phyloP scores from a whole-genome alignment of 2,329 filamentous ascomycete genomes.

The Magnaporthiopsis incrustans region DNA sequence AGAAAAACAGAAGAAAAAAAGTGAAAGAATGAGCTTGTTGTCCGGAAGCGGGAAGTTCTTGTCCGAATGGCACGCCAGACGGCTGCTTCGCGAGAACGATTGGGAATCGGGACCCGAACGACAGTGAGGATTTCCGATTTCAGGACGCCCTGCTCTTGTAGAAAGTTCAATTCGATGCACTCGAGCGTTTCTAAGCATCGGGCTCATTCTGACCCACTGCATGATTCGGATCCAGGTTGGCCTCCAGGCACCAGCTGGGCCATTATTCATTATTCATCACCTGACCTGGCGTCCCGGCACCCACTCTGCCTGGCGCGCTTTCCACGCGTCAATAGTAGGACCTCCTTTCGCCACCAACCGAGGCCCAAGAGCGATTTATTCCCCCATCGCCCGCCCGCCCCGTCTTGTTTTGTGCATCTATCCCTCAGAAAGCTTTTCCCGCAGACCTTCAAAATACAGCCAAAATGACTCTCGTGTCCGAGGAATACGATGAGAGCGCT shows the following conservation, averaged over 20 bases:
- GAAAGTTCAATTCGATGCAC: no score
- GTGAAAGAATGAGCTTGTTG: background rate
- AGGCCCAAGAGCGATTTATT: background rate
- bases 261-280: background rate
- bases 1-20: no score
- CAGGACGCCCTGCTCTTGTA: background rate
- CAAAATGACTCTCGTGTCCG: conserved; percentile 36
- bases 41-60: background rate
- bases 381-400: background rate
- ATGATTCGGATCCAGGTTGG: no score
- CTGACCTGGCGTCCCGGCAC: conserved; percentile 2
- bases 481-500: conserved; percentile 61
- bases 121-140: background rate
- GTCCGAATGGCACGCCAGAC: background rate
- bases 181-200: no score
- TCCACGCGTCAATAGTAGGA: background rate
- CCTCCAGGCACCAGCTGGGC: background rate
- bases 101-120: background rate
- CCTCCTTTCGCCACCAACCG: background rate
- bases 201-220: no score
- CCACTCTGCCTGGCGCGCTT: background rate
- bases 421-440: background rate
- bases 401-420: background rate
- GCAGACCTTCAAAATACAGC: background rate
- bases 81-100: background rate